Base-by-base conservation (phyloP, 345 rosid species). In the Bruguiera parviflora region DNA sequence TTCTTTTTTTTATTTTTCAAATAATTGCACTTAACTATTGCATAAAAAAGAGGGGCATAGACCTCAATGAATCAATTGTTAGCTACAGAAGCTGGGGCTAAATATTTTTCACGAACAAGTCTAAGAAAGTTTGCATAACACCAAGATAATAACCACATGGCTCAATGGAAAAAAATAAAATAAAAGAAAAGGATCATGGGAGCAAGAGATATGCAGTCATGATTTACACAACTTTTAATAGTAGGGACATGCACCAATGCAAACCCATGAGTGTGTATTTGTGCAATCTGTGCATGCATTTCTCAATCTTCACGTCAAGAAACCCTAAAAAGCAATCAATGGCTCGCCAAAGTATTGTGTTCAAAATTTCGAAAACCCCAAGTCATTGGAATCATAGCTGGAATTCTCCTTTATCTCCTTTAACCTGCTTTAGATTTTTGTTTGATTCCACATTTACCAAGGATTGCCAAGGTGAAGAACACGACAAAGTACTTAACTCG, bases 401-500 rank as follows among this genome's bases (percentile, higher is more conserved):
- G 78, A 75, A 80, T 76, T 66, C 28, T 35, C 60, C 28, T 76
- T 84, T 77, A 24, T 78, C 75, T 76, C 78, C 78, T 75, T 73
- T 79, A 66, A 60, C 58, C 51, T 72, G 8, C 71, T 73, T 77
- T 66, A 61, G 69, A 33, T 75, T 73, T 78, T 74, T 25, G n/a
- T 33, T 66, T 75, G 29, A 55, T 22, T 73, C 71, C 73, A 22
- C 77, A 82, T 73, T 77, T 83, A 73, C 84, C 78, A 73, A 88
- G 88, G 71, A 73, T 76, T 58, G 73, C 35, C 68, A 67, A 74
- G 83, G 83, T 80, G 83, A 82, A 77, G 82, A 81, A 81, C 72
- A 81, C 86, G 85, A 84, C 82, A 88, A 86, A 82, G 29, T 55
- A 43, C 19, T 22, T 24, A 70, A 39, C 66, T 49, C 79, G 73